Conservation (phyloP, 179 eudicot species). For the Patellifolia procumbens region DNA sequence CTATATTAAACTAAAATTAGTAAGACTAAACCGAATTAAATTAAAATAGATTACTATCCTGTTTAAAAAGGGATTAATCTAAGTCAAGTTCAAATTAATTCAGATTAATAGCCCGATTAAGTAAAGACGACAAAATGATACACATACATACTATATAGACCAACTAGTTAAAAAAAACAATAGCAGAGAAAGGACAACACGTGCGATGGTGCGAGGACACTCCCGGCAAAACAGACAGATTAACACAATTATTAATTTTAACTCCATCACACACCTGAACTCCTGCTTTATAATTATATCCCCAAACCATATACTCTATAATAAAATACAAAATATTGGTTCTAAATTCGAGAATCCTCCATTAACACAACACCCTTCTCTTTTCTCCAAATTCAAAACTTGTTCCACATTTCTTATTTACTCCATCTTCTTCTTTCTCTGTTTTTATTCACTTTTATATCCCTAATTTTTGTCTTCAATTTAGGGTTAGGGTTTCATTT, state of each 20-base stretch:
- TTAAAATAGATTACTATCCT: too few relatives aligned
- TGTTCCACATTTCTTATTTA: background rate
- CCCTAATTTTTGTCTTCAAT: background rate
- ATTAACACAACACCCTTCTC: background rate
- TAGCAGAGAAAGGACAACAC: background rate
- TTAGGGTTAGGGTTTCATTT: conserved; percentile 28
- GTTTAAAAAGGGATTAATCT: too few relatives aligned
- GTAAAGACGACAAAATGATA: too few relatives aligned
- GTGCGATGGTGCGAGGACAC: background rate
- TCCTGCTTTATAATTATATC: background rate
- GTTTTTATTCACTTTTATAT: background rate
- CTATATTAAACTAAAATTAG: too few relatives aligned
- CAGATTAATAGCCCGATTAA: too few relatives aligned
- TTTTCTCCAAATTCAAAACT: conserved; percentile 7
- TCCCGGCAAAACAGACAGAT: conserved; percentile 13
- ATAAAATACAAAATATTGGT: too few relatives aligned
- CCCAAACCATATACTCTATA: background rate
- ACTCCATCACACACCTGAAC: background rate
- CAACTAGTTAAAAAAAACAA: too few relatives aligned
- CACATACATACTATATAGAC: too few relatives aligned
- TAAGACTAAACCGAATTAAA: too few relatives aligned
- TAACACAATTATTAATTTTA: background rate
- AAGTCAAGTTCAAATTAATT: too few relatives aligned
- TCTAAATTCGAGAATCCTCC: background rate
- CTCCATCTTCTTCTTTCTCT: background rate